Percentiles rank a stretch among this genome's conserved stretches.
phyloP scores from a whole-genome alignment of 2,329 filamentous ascomycete species.

The Penicillium sp. region DNA sequence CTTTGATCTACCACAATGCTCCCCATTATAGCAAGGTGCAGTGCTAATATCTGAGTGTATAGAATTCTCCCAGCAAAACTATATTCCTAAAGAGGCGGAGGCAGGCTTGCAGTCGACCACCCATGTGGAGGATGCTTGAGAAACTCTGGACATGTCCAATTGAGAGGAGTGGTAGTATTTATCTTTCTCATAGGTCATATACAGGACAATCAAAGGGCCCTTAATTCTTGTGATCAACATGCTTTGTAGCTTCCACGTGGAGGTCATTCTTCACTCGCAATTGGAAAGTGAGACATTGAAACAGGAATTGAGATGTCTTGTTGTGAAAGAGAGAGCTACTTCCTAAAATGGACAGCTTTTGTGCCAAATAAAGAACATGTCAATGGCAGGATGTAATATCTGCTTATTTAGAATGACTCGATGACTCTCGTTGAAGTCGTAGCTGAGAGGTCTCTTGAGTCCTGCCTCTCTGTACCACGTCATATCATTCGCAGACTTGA shows the following conservation, averaged over 20 bases:
- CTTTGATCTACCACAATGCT: neutral
- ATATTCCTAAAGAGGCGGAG: neutral
- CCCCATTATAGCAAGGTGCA: neutral
- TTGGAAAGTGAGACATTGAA: too few relatives aligned
- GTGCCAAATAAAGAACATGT: too few relatives aligned
- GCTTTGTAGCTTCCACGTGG: neutral
- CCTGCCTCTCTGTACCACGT: too few relatives aligned
- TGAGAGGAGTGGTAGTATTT: neutral
- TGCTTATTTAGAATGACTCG: too few relatives aligned
- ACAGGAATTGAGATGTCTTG: too few relatives aligned
- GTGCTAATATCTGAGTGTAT: neutral
- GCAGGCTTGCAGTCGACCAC: neutral
- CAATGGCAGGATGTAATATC: too few relatives aligned
- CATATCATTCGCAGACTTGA: too few relatives aligned
- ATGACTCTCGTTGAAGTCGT: too few relatives aligned
- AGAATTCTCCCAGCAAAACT: neutral
- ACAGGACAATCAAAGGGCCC: neutral
- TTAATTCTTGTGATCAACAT: neutral
- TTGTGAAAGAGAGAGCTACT: too few relatives aligned
- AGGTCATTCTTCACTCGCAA: too few relatives aligned
- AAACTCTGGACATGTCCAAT: neutral
- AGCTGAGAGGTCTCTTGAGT: too few relatives aligned
- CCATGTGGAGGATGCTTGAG: neutral
- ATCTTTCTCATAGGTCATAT: neutral
- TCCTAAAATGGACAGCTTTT: too few relatives aligned